Evolutionary conservation across 352 stramenopile genomes (phyloP).

Genomic region (Phytophthora cryptogea): DNA sequence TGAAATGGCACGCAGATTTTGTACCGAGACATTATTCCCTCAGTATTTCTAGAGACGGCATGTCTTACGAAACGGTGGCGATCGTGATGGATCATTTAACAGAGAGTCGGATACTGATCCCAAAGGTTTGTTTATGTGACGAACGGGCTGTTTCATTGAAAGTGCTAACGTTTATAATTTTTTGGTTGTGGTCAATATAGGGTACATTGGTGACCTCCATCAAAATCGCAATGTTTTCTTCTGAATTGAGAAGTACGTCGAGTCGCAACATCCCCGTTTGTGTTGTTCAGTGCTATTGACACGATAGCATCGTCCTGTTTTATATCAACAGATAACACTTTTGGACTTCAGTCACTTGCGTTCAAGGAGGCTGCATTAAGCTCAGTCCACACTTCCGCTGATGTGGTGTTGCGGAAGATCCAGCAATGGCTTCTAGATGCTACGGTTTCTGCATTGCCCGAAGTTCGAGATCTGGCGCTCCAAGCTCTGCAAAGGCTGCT

Average conservation of each 20-base stretch:
- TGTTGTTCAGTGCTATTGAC: constrained; percentile 10
- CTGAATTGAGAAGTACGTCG: constrained; percentile 28
- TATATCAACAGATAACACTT: constrained; percentile 37
- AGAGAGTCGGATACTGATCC: constrained; percentile 45
- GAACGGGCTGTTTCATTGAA: not conserved
- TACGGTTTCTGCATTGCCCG: constrained; percentile 45
- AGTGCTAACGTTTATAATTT: constrained; percentile 2
- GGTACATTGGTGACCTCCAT: constrained; percentile 40
- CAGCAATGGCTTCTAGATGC: constrained; percentile 73
- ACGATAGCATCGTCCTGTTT: not conserved
- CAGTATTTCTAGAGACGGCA: constrained; percentile 49
- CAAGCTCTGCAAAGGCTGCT: constrained; percentile 62
- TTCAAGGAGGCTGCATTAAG: constrained; percentile 58
- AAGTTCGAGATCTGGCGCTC: constrained; percentile 67
- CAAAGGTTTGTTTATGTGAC: constrained; percentile 40
- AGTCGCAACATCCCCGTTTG: not conserved
- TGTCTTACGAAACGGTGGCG: constrained; percentile 51
- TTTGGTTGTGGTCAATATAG: constrained; percentile 20
- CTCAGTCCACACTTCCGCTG: constrained; percentile 52
- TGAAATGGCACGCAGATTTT: constrained; percentile 54
- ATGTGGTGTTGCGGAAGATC: constrained; percentile 60
- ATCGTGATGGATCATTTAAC: constrained; percentile 38
- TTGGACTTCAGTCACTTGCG: constrained; percentile 52
- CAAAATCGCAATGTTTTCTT: constrained; percentile 52
- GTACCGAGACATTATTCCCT: constrained; percentile 49